Base-by-base conservation (phyloP, 1,139 yeast species). In the Blastobotrys persicus region DNA sequence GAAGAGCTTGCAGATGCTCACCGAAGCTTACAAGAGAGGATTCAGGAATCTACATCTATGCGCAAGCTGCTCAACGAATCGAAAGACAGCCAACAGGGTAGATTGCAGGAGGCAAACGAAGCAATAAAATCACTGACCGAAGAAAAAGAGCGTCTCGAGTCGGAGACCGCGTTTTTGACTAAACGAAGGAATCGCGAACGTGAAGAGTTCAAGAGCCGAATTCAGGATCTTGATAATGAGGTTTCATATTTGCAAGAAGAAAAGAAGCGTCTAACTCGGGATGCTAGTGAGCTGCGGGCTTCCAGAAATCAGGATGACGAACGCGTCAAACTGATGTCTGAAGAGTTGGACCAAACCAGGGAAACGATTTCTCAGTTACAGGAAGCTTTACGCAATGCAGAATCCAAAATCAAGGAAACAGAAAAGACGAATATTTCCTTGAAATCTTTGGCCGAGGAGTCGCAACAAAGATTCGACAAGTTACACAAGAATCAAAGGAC, bases 1-100 rank as follows among this genome's bases (percentile, higher is more conserved):
- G 96, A 88, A 52, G 96, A 91, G 60, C 68, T 91, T 13, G 72
- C 78, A 7, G 98, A 91, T 52, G 74, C 87, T 3, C 78, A 88
- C 53, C 77, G 79, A 41, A 74, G 82, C 65, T 69, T 91, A 6
- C 92, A 84, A 60, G 96, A 89, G 57, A 78, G 95, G 55, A 80
- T 85, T 0, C 74, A 91, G 45, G 98, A 92, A 67, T 75, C 89
- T 0, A 74, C 83, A 2, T 81, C 88, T 0, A 78, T 88, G 68
- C 77, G 95, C 56, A 73, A 88, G 53, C 67, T 88, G 35, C 64
- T 88, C 20, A 66, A 80, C 42, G 96, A 88, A 42, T 76, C 80
- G 3, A 92, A 88, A 58, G 83, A 80, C 43, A 76, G 74, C 43
- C 77, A 79, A 47, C 78, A 76, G 40, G 57, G 62, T 4, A 78